Evolutionary conservation across 495 filamentous ascomycete species (phyloP).

Genomic region (Penicilliopsis zonata): DNA sequence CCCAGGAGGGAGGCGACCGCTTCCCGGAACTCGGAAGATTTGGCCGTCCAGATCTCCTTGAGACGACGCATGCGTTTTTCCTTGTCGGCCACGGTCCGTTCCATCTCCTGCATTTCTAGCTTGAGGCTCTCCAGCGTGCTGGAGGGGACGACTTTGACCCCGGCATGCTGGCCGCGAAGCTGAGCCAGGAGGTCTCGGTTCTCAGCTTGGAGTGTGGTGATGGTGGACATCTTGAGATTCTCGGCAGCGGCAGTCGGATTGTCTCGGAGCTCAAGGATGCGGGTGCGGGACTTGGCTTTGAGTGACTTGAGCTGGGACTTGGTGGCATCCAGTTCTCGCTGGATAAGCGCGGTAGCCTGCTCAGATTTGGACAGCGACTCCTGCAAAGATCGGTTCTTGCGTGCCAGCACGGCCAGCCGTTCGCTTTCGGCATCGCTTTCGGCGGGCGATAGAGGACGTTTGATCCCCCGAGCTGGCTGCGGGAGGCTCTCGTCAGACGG

Average conservation of each 20-base stretch:
- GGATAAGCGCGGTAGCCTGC: constrained; percentile 49
- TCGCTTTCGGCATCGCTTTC: constrained; percentile 58
- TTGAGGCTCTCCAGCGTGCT: constrained; percentile 61
- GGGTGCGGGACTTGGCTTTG: constrained; percentile 61
- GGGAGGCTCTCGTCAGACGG: constrained; percentile 20
- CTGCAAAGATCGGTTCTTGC: constrained; percentile 79
- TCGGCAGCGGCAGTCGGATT: constrained; percentile 83
- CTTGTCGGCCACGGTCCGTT: constrained; percentile 61
- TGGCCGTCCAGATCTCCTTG: constrained; percentile 80
- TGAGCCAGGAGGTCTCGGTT: constrained; percentile 73
- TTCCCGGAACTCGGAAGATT: constrained; percentile 86
- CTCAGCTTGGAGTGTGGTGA: constrained; percentile 65
- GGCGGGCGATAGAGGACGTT: constrained; percentile 43
- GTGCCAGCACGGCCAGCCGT: constrained; percentile 66
- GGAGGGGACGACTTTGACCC: constrained; percentile 53
- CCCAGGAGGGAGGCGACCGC: constrained; percentile 80
- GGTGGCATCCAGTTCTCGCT: constrained; percentile 62
- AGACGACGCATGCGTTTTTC: constrained; percentile 78
- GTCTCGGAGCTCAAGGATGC: constrained; percentile 72
- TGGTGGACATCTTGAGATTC: constrained; percentile 66
- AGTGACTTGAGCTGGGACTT: constrained; percentile 60
- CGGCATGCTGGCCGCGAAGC: constrained; percentile 39
- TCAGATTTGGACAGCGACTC: constrained; percentile 58
- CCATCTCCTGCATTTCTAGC: constrained; percentile 58
- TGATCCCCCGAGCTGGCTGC: constrained; percentile 22